Conservation (phyloP, 2,329 filamentous ascomycete species). For the Ramichloridium luteum region DNA sequence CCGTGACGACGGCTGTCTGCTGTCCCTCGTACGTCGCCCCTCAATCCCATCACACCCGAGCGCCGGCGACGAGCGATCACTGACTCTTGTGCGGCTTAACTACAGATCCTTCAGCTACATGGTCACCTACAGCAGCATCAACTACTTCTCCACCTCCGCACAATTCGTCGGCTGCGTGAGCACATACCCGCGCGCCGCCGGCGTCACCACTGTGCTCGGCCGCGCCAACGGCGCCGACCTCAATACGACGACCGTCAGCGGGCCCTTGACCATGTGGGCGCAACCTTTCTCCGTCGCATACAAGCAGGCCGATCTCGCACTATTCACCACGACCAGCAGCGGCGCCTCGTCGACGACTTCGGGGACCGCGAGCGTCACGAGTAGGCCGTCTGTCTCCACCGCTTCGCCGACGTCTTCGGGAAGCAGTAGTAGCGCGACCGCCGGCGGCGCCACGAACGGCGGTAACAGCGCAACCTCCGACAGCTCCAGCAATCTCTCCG, state of each 20-base stretch:
- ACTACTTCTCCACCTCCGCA: slow-evolving; percentile 2
- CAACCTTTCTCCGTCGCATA: slow-evolving; percentile 13
- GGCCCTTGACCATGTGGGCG: slow-evolving; percentile 21
- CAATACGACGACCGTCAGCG: slow-evolving; percentile 10
- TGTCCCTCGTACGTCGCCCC: slow-evolving; percentile 15
- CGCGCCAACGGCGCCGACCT: slow-evolving; percentile 5
- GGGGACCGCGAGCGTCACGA: background rate
- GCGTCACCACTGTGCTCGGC: slow-evolving; percentile 8
- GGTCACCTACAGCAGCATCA: slow-evolving; percentile 4
- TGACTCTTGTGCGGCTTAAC: too few relatives aligned
- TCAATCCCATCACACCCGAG: too few relatives aligned
- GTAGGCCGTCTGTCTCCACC: too few relatives aligned
- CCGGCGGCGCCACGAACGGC: background rate
- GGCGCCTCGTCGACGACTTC: background rate
- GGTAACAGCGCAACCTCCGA: background rate
- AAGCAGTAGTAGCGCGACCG: background rate
- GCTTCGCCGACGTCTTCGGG: background rate
- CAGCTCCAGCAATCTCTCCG: background rate
- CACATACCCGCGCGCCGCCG: slow-evolving; percentile 3
- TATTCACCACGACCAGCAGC: slow-evolving; percentile 9
- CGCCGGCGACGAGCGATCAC: too few relatives aligned
- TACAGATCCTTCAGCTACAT: slow-evolving; percentile 3
- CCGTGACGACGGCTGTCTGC: slow-evolving; percentile 18
- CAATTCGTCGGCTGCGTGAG: slow-evolving; percentile 13
- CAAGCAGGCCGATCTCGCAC: slow-evolving; percentile 5